Percentiles rank a stretch among this genome's conserved stretches.
phyloP scores from a whole-genome alignment of 345 rosid genomes.

The Bruguiera parviflora region DNA sequence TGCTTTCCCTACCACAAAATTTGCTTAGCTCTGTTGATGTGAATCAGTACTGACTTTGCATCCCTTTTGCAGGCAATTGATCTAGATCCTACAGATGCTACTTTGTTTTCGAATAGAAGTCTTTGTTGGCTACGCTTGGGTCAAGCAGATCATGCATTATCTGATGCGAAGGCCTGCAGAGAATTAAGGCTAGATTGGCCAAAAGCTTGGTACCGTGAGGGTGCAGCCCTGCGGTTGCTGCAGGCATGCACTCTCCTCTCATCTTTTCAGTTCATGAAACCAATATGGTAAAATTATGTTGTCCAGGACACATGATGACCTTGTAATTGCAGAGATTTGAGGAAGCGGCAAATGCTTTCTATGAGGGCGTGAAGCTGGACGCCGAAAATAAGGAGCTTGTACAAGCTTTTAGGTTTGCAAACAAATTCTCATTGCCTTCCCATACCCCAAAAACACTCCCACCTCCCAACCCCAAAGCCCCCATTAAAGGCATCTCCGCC shows the following conservation, averaged over 20 bases:
- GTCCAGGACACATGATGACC: slow-evolving; percentile 10
- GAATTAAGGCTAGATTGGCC: slow-evolving; percentile 74
- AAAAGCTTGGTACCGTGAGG: slow-evolving; percentile 90
- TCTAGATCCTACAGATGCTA: slow-evolving; percentile 72
- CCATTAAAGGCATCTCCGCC: background rate
- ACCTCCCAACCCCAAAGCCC: too few species aligned
- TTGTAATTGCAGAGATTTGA: slow-evolving; percentile 55
- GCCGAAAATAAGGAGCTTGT: slow-evolving; percentile 71
- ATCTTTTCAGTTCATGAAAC: background rate
- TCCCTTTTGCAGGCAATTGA: slow-evolving; percentile 64
- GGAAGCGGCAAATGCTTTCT: slow-evolving; percentile 82
- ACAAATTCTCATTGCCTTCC: background rate
- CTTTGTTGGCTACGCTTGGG: slow-evolving; percentile 77
- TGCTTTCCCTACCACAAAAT: background rate
- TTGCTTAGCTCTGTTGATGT: background rate
- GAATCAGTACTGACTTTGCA: background rate
- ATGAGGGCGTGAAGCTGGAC: slow-evolving; percentile 74
- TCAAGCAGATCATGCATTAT: slow-evolving; percentile 72
- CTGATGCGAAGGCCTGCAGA: slow-evolving; percentile 76
- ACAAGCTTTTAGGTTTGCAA: slow-evolving; percentile 66
- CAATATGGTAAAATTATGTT: background rate
- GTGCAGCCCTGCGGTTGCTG: slow-evolving; percentile 74
- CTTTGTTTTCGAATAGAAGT: slow-evolving; percentile 75
- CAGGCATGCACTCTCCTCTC: slow-evolving; percentile 38
- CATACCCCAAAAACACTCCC: background rate